Conservation (phyloP, 768 basidiomycete genomes). For the Termitomyces sp. region DNA sequence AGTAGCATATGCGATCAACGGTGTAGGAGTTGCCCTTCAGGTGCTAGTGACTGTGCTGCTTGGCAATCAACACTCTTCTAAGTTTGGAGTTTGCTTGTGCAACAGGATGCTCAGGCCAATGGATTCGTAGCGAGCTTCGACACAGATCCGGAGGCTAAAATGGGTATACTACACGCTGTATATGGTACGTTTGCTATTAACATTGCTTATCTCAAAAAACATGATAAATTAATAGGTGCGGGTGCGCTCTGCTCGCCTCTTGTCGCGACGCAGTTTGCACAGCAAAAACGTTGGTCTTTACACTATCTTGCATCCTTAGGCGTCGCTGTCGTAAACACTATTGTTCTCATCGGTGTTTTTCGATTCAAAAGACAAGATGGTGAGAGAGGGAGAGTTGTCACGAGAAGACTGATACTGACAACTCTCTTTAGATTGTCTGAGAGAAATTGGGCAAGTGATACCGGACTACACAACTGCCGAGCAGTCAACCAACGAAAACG, state of each 20-base stretch:
- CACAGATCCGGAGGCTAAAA: slow-evolving; percentile 53
- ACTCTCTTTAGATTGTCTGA: slow-evolving; percentile 37
- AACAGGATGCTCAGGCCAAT: slow-evolving; percentile 69
- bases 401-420: background rate
- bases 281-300: slow-evolving; percentile 63
- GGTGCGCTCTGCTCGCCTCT: slow-evolving; percentile 70
- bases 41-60: slow-evolving; percentile 11
- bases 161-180: slow-evolving; percentile 63
- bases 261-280: slow-evolving; percentile 76
- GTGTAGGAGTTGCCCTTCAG: slow-evolving; percentile 27
- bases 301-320: slow-evolving; percentile 72
- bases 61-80: background rate
- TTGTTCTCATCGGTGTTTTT: slow-evolving; percentile 53
- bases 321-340: slow-evolving; percentile 52
- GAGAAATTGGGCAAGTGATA: slow-evolving; percentile 38
- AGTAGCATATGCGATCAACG: slow-evolving; percentile 26
- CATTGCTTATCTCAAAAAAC: background rate
- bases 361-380: slow-evolving; percentile 69
- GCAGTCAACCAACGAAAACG: slow-evolving; percentile 9
- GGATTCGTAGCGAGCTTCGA: slow-evolving; percentile 60
- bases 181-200: slow-evolving; percentile 40
- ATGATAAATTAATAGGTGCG: slow-evolving; percentile 33
- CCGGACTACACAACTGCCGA: slow-evolving; percentile 25
- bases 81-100: background rate
- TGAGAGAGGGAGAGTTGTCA: slow-evolving; percentile 17